Evolutionary conservation across 495 filamentous ascomycete genomes (phyloP).

Genomic region (Aspergillus ellipticus): DNA sequence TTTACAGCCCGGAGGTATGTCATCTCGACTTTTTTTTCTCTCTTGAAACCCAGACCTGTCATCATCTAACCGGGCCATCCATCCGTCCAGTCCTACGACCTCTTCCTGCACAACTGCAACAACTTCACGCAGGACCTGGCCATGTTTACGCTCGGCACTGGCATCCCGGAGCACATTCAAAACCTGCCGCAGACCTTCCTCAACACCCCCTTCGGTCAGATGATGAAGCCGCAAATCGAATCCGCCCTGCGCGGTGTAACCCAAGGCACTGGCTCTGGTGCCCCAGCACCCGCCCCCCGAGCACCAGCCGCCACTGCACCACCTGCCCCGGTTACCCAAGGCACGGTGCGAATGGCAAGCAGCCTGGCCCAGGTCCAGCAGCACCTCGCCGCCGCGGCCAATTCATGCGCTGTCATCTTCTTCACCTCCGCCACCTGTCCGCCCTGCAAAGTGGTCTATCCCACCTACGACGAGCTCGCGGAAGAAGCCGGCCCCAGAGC

Average conservation of each 20-base stretch:
- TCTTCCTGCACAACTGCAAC: slow-evolving; percentile 94
- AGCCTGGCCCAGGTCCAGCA: slow-evolving; percentile 56
- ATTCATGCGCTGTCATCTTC: slow-evolving; percentile 78
- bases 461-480: slow-evolving; percentile 77
- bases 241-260: slow-evolving; percentile 67
- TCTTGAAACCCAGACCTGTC: slow-evolving; percentile 4
- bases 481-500: slow-evolving; percentile 66
- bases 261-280: slow-evolving; percentile 40
- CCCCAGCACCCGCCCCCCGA: slow-evolving; percentile 18
- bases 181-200: slow-evolving; percentile 83
- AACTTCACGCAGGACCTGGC: slow-evolving; percentile 95
- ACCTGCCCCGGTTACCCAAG: slow-evolving; percentile 11
- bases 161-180: slow-evolving; percentile 85
- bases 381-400: slow-evolving; percentile 54
- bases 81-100: slow-evolving; percentile 72
- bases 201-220: slow-evolving; percentile 85
- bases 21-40: neutral
- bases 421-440: slow-evolving; percentile 87
- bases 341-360: slow-evolving; percentile 48
- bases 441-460: slow-evolving; percentile 81
- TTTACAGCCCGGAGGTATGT: slow-evolving; percentile 77
- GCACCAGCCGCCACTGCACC: slow-evolving; percentile 18
- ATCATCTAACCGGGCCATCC: neutral
- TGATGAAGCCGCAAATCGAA: slow-evolving; percentile 81
- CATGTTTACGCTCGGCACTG: slow-evolving; percentile 85